Conservation (phyloP, 306 rosid species). For the Citrullus colocynthis region DNA sequence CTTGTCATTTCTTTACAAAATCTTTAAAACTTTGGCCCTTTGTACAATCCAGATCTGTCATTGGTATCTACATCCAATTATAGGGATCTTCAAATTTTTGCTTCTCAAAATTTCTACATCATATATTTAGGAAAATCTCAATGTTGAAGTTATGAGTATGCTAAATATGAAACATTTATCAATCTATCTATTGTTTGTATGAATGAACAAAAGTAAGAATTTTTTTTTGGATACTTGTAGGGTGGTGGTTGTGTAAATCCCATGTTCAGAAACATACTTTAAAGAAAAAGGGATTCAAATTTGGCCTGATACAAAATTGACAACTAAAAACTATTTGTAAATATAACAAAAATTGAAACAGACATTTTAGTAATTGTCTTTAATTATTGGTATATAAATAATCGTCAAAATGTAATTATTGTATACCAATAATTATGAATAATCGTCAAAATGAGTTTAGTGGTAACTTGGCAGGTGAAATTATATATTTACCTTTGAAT, state of each 20-base stretch:
- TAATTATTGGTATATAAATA: not conserved
- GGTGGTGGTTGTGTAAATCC: not conserved
- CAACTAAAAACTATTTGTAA: not conserved
- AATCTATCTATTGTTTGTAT: not conserved
- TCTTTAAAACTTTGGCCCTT: not conserved
- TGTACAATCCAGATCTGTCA: not conserved
- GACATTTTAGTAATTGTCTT: not conserved
- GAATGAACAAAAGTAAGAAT: not conserved
- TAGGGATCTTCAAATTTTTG: not conserved
- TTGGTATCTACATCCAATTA: not conserved
- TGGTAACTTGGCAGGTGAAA: no score
- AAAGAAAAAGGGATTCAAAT: not conserved
- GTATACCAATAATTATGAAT: no score
- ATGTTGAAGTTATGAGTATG: not conserved
- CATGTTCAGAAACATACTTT: not conserved
- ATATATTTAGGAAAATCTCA: not conserved
- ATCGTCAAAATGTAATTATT: not conserved
- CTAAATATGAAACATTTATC: not conserved
- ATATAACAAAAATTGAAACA: not conserved
- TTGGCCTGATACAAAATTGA: not conserved
- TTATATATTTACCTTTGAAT: not conserved
- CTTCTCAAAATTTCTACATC: not conserved
- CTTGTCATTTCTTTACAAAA: not conserved
- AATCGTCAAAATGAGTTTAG: no score
- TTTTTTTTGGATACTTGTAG: not conserved